These are phyloP conservation scores for Alternaria dauci DNA, from an alignment of 2,329 filamentous ascomycete genomes.

Conservation along the genomic window DNA sequence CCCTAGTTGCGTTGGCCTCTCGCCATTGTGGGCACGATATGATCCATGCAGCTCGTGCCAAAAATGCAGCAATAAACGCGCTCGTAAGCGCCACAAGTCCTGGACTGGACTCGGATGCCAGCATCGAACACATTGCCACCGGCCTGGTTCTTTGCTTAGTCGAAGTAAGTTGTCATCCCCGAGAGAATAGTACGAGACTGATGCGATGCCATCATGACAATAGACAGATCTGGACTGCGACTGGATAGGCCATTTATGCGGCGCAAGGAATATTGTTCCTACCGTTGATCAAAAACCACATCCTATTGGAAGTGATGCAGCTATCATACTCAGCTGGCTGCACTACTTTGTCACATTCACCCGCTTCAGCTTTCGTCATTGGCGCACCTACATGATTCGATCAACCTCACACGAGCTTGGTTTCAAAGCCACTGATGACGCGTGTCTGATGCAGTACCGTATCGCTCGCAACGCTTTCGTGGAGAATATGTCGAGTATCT, in stretches of 20 bases:
- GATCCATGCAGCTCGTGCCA: neutral
- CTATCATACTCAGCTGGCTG: slow-evolving; percentile 9
- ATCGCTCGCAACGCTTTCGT: neutral
- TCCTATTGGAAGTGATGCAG: neutral
- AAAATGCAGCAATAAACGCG: neutral
- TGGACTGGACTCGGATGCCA: neutral
- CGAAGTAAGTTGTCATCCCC: neutral
- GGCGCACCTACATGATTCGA: slow-evolving; percentile 19
- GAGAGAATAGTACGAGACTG: neutral
- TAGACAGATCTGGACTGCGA: slow-evolving; percentile 1
- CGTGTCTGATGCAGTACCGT: neutral
- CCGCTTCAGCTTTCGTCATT: slow-evolving; percentile 19
- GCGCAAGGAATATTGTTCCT: neutral
- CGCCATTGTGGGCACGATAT: neutral
- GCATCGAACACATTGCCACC: neutral
- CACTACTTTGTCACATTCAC: slow-evolving; percentile 18
- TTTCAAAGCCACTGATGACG: neutral
- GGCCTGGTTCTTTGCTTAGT: neutral
- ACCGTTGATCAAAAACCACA: neutral
- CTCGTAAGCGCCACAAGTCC: neutral
- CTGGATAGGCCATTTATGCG: neutral
- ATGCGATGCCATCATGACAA: neutral
- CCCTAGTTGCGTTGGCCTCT: neutral
- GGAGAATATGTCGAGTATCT: neutral
- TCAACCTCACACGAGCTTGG: slow-evolving; percentile 7